phyloP scores from a whole-genome alignment of 257 asterid genomes.

The Ophiorrhiza pumila region DNA sequence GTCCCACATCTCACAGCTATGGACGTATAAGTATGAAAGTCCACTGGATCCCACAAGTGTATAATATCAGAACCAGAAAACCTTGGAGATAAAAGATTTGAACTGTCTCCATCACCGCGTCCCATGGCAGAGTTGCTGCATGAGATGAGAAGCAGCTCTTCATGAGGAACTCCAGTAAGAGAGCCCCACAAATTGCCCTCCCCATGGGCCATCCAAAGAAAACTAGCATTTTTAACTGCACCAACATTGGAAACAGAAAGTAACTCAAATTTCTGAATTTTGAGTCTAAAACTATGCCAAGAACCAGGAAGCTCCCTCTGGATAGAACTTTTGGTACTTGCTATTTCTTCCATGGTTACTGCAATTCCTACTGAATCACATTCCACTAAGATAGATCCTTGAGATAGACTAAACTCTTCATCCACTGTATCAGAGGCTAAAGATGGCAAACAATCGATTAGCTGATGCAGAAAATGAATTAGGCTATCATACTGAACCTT shows the following conservation, averaged over 20 bases:
- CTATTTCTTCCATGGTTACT: slow-evolving; percentile 40
- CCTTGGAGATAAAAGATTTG: slow-evolving; percentile 68
- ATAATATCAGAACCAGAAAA: slow-evolving; percentile 69
- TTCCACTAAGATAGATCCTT: slow-evolving; percentile 68
- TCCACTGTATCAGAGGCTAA: slow-evolving; percentile 38
- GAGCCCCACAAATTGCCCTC: slow-evolving; percentile 89
- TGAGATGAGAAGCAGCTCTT: slow-evolving; percentile 77
- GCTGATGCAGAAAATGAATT: slow-evolving; percentile 48
- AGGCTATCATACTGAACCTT: slow-evolving; percentile 53
- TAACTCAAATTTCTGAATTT: slow-evolving; percentile 61
- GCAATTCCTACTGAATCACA: slow-evolving; percentile 55
- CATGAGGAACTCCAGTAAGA: slow-evolving; percentile 45
- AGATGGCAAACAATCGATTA: slow-evolving; percentile 42
- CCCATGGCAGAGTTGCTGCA: slow-evolving; percentile 70
- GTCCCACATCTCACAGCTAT: slow-evolving; percentile 68
- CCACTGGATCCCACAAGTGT: slow-evolving; percentile 60
- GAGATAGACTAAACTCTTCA: slow-evolving; percentile 44
- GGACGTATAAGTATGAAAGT: slow-evolving; percentile 50
- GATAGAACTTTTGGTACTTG: slow-evolving; percentile 42
- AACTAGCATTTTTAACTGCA: slow-evolving; percentile 59
- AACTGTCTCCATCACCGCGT: slow-evolving; percentile 97
- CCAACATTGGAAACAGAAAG: slow-evolving; percentile 78
- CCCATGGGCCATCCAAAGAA: slow-evolving; percentile 64
- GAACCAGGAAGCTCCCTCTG: slow-evolving; percentile 81
- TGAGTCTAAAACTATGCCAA: slow-evolving; percentile 70